phyloP scores from a whole-genome alignment of 1,284 basidiomycete genomes.

The Ceratobasidium papillatum region DNA sequence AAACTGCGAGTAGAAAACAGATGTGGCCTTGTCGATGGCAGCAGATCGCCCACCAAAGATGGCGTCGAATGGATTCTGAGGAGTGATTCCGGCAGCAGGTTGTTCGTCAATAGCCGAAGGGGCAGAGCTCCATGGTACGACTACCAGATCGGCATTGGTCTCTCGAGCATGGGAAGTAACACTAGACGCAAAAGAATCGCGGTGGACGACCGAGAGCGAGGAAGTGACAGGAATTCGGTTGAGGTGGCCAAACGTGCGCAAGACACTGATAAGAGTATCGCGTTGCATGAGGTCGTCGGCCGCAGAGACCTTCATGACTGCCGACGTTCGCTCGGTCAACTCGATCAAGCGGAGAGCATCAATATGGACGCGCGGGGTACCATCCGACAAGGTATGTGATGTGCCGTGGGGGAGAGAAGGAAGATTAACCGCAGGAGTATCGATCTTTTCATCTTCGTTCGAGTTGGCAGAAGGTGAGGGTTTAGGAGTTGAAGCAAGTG shows the following conservation, averaged over 20 bases:
- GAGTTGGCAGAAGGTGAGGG: constrained; percentile 33
- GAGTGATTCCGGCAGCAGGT: constrained; percentile 4
- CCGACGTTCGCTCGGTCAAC: constrained; percentile 85
- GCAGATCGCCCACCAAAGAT: constrained; percentile 59
- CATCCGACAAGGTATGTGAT: constrained; percentile 42
- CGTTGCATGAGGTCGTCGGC: constrained; percentile 71
- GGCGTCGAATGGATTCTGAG: constrained; percentile 67
- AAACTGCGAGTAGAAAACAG: constrained; percentile 76
- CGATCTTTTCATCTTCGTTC: constrained; percentile 39
- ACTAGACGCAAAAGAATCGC: constrained; percentile 73
- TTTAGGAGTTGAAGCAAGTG: constrained; percentile 6
- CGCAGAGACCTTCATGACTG: constrained; percentile 81
- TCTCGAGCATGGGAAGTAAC: constrained; percentile 73
- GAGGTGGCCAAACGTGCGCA: constrained; percentile 81
- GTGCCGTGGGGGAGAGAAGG: background rate
- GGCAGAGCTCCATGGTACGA: constrained; percentile 75
- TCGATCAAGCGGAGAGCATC: constrained; percentile 89
- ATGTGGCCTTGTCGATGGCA: constrained; percentile 49
- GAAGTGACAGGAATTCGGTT: constrained; percentile 71
- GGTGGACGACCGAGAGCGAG: constrained; percentile 70
- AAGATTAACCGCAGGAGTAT: constrained; percentile 17
- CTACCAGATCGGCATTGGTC: constrained; percentile 72
- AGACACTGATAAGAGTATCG: constrained; percentile 83
- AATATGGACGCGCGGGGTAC: constrained; percentile 51
- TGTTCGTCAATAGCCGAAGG: constrained; percentile 40